A percentile compares a stretch with the other conserved stretches of the same genome.
phyloP scores from a whole-genome alignment of 352 stramenopile species.

The Aphanomyces cochlioides region DNA sequence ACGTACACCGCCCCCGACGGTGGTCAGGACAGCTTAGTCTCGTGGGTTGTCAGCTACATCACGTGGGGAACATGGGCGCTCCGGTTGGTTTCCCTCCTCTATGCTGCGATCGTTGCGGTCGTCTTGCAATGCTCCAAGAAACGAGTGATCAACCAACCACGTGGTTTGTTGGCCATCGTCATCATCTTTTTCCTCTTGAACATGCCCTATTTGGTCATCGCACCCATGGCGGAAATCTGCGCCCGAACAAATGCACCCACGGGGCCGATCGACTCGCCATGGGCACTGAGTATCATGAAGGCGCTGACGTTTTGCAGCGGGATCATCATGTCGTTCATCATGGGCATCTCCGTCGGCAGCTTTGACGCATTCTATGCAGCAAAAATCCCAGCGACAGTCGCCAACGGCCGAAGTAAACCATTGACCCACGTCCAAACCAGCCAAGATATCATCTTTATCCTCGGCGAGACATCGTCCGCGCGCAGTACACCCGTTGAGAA shows the following conservation, averaged over 20 bases:
- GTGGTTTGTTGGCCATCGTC: not conserved
- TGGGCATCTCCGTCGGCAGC: not conserved
- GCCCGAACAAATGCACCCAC: not conserved
- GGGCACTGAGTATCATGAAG: slow-evolving; percentile 3
- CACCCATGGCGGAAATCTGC: not conserved
- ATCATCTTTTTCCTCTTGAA: not conserved
- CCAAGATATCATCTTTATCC: no score
- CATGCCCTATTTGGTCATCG: not conserved
- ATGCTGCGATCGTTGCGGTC: not conserved
- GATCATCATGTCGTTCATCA: not conserved
- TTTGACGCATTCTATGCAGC: not conserved
- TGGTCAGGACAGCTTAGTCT: not conserved
- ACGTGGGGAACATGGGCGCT: not conserved
- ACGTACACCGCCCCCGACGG: not conserved
- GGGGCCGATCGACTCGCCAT: not conserved
- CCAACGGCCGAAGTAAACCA: no score
- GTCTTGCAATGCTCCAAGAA: not conserved
- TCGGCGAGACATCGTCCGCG: no score
- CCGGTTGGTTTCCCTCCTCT: not conserved
- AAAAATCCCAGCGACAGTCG: no score
- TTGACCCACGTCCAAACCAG: no score
- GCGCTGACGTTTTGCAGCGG: not conserved
- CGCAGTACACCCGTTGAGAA: no score
- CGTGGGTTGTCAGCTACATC: not conserved
- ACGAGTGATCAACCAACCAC: not conserved